Base-by-base conservation (phyloP, 2,329 filamentous ascomycete genomes). In the Hawksworthiomyces lignivorus region DNA sequence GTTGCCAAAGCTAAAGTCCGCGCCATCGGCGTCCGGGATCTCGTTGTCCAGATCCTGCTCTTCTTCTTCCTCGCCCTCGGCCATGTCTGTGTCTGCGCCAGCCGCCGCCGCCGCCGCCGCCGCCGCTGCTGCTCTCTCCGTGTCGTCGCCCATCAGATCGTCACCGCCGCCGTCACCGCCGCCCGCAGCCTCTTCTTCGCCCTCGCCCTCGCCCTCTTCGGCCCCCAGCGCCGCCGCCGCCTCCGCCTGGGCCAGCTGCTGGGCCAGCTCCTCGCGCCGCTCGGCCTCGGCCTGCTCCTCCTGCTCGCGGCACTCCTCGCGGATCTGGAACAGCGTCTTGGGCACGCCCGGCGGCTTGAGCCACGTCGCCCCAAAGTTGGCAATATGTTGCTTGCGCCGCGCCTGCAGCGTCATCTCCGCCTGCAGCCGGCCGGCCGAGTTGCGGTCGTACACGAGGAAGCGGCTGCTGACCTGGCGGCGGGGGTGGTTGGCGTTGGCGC, bases 271-370 rank as follows among this genome's bases (percentile, higher is more conserved):
- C 58, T 89, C 84, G 22, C 84, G 71, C 18, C 83, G 70, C 59
- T 87, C 66, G 3, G 84, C 76, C 56, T 85, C 80, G 48, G 85
- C 77, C 46, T 89, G 85, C 62, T 98, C 92, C 58, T 90, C 83
- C 42, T 85, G 76, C 67, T 98, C 92, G 10, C 84, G 77, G 51
- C 82, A 80, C 66, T 98, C 92, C 63, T 98, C 92, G 31, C 84
- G 82, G 64, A 88, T 77, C 48, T 94, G 88, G 57, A 94, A 82
- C 46, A 95, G 77, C 1, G 90, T 95, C 70, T 97, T 98, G 44
- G 79, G 62, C 42, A 95, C 74, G 7, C 90, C 92, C 0, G 87
- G 88, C 0, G 92, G 92, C 45, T 84, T 85, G 43, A 98, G 81
- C 92, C 92, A 98, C 33, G 76, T 77, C 50, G 82, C 84, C 46